phyloP scores from a whole-genome alignment of 768 basidiomycete species.

The Tricholoma bakamatsutake region DNA sequence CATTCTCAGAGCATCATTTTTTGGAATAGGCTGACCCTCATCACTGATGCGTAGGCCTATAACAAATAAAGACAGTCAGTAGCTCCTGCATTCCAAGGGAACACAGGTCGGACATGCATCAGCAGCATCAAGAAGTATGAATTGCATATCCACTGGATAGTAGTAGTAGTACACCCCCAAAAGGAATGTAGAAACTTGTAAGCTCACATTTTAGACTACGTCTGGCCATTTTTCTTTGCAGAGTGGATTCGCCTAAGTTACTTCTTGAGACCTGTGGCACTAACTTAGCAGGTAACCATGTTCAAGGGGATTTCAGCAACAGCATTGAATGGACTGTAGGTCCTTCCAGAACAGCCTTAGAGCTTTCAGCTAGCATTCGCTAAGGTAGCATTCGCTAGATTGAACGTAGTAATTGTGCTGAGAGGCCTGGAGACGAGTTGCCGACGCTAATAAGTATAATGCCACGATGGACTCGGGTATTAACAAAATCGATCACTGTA shows the following conservation, averaged over 20 bases:
- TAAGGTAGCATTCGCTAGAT: too few species aligned
- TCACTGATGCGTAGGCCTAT: constrained; percentile 17
- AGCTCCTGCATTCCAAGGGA: constrained; percentile 19
- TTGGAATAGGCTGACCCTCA: constrained; percentile 10
- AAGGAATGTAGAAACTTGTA: not conserved
- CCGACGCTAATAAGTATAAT: not conserved
- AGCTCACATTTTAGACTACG: not conserved
- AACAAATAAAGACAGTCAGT: constrained; percentile 17
- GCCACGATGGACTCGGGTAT: not conserved
- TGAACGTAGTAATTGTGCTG: too few species aligned
- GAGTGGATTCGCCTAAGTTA: not conserved
- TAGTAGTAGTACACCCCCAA: not conserved
- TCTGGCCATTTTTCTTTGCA: not conserved
- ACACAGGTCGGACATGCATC: constrained; percentile 9
- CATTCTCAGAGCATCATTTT: constrained; percentile 10
- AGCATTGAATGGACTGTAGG: too few species aligned
- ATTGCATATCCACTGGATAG: constrained; percentile 13
- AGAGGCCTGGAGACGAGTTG: too few species aligned
- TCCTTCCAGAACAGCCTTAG: too few species aligned
- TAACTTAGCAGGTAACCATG: too few species aligned
- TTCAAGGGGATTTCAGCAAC: too few species aligned
- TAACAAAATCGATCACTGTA: constrained; percentile 48
- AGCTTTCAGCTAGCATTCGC: too few species aligned
- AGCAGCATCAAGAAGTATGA: constrained; percentile 10
- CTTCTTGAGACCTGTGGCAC: too few species aligned